phyloP scores from a whole-genome alignment of 495 filamentous ascomycete genomes.

The Neurospora sp. region DNA sequence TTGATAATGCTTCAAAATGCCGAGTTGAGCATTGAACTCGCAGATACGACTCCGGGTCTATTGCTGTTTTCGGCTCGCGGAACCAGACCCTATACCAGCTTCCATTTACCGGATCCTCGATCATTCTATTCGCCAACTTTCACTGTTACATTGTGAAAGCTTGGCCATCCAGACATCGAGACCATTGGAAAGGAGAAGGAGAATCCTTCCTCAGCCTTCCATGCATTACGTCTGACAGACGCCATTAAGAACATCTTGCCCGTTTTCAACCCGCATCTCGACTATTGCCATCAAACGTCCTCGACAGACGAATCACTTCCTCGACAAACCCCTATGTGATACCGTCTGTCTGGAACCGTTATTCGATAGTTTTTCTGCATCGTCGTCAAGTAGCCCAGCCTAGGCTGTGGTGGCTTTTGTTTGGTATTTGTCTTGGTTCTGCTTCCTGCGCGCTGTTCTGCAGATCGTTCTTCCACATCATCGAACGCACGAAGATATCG shows the following conservation, averaged over 20 bases:
- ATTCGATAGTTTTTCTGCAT: not conserved
- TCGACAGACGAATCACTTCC: not conserved
- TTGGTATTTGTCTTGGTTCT: not conserved
- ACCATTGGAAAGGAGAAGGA: not conserved
- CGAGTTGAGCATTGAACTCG: not conserved
- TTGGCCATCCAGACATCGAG: not conserved
- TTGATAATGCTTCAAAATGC: not conserved
- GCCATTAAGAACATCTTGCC: not conserved
- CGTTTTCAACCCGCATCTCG: not conserved
- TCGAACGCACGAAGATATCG: no score
- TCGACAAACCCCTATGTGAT: not conserved
- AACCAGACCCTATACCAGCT: not conserved
- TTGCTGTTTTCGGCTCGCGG: not conserved
- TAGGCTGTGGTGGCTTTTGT: not conserved
- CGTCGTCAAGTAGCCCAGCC: not conserved
- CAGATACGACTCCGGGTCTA: not conserved
- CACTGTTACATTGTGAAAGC: not conserved
- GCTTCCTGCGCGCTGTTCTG: not conserved
- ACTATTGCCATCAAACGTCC: not conserved
- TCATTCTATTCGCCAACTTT: not conserved
- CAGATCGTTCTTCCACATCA: no score
- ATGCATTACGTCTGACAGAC: not conserved
- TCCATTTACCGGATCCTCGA: not conserved
- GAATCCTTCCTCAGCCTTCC: not conserved
- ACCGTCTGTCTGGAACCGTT: not conserved